Evolutionary conservation across 2,329 filamentous ascomycete species (phyloP).

Genomic region (Xylariales sp.): DNA sequence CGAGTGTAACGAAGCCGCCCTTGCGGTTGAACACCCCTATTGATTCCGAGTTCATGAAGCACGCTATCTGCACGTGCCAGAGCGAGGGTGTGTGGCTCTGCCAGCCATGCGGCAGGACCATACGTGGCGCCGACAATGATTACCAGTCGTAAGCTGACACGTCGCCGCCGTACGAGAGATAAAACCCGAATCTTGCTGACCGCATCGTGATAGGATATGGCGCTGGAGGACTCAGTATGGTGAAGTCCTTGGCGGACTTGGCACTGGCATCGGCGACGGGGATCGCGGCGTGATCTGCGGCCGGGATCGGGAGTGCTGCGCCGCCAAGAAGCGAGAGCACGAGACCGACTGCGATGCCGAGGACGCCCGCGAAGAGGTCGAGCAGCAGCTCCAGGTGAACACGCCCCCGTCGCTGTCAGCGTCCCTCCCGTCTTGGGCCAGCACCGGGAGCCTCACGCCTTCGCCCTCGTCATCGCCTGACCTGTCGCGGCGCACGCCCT

Average conservation of each 20-base stretch:
- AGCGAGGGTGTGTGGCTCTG: slow-evolving; percentile 74
- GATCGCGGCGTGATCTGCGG: slow-evolving; percentile 86
- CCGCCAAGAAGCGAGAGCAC: slow-evolving; percentile 70
- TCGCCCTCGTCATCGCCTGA: slow-evolving; percentile 16
- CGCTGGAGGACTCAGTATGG: slow-evolving; percentile 85
- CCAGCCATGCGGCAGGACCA: slow-evolving; percentile 71
- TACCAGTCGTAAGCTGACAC: slow-evolving; percentile 56
- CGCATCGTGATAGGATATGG: slow-evolving; percentile 58
- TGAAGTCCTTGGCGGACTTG: slow-evolving; percentile 73
- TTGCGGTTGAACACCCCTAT: slow-evolving; percentile 42
- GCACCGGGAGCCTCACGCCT: slow-evolving; percentile 6
- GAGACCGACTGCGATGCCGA: slow-evolving; percentile 85
- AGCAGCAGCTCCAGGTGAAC: background rate
- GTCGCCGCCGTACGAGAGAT: too few species aligned
- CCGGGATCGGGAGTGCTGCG: slow-evolving; percentile 71
- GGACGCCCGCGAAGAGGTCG: slow-evolving; percentile 51
- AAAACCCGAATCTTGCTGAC: slow-evolving; percentile 10
- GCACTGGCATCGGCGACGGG: slow-evolving; percentile 83
- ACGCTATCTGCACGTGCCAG: slow-evolving; percentile 48
- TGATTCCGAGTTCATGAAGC: slow-evolving; percentile 52
- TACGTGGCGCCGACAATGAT: slow-evolving; percentile 55
- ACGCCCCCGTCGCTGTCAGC: slow-evolving; percentile 13
- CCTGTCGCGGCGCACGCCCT: slow-evolving; percentile 3
- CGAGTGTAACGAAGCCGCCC: slow-evolving; percentile 42
- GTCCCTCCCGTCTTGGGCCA: slow-evolving; percentile 10